A percentile compares a stretch with the other conserved stretches of the same genome.
phyloP scores from a whole-genome alignment of 805 yeast genomes.

The Saccharomycopsis fodiens region DNA sequence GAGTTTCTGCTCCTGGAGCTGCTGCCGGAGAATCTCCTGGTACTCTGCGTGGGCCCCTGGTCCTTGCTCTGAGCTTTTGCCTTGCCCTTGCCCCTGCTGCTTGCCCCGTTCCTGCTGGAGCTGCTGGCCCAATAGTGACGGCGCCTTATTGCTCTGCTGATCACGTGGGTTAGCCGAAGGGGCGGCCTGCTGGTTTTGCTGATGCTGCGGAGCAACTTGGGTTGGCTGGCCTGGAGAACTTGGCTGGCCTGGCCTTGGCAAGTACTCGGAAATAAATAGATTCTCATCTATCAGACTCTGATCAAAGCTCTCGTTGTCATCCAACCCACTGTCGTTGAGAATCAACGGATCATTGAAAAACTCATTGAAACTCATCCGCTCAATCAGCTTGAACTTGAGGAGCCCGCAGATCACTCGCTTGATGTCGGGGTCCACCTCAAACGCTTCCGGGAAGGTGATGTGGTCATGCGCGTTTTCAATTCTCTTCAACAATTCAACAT shows the following conservation, averaged over 20 bases:
- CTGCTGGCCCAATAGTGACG: too few species aligned
- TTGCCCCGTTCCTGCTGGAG: neutral
- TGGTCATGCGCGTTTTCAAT: conserved; percentile 77
- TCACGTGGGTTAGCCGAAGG: conserved; percentile 1
- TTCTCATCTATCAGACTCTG: conserved; percentile 69
- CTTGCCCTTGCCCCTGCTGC: neutral
- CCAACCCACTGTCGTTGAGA: conserved; percentile 34
- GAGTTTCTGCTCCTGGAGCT: neutral
- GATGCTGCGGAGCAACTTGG: conserved; percentile 16
- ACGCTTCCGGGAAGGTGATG: conserved; percentile 66
- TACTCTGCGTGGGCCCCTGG: neutral
- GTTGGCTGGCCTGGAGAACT: too few species aligned
- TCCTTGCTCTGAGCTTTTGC: neutral
- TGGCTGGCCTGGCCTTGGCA: conserved; percentile 26
- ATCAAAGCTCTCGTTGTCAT: conserved; percentile 45
- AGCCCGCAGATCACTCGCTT: conserved; percentile 66
- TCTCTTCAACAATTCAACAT: conserved; percentile 77
- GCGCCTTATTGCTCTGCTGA: conserved; percentile 20
- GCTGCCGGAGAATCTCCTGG: neutral
- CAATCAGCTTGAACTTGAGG: conserved; percentile 76
- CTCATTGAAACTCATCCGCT: conserved; percentile 82
- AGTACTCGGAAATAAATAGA: conserved; percentile 78
- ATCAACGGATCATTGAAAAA: conserved; percentile 73
- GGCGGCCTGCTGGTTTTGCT: conserved; percentile 19
- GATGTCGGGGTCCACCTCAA: conserved; percentile 57